Base-by-base conservation (phyloP, 2,329 filamentous ascomycete species). In the Aspergillus sclerotialis region DNA sequence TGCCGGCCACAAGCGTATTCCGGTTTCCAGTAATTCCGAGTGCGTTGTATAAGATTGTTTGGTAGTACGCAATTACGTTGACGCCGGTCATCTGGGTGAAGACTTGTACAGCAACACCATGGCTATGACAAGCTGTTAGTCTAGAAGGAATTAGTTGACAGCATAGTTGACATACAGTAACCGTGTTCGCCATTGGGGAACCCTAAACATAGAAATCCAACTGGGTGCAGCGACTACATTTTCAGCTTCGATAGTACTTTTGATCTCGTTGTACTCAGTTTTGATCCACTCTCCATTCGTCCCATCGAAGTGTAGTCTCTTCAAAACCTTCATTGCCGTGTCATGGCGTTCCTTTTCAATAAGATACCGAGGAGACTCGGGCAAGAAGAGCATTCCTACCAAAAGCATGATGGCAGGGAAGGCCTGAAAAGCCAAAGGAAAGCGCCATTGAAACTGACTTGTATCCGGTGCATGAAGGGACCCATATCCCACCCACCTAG, bases 61-160 rank as follows among this genome's bases (percentile, higher is more conserved):
- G 60, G 40, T 65, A 65, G 45, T 64, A 64, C 34, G 53, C 54
- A 33, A 65, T 63, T 38, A 63, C 60, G 42, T 65, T 63, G 39
- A 63, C 58, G 10, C 59, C 62, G 13, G 61, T 63, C 46, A 64
- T 72, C 43, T 82, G 78, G 30, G 78, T 77, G 46, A 83, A 79
- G 40, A 78, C 69, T 52, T 84, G 78, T 25, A 80, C 72, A 19
- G 75, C 58, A 27, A 72, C 72, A 14, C 75, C 80, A 40, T 80
- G 73, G 3, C 53, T 50, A 29, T 19, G 7, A 10, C 6, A n/a
- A 3, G 25, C 7, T 13, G n/a, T 18, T 18, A 18, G 7, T 14
- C 27, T 26, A 18, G 28, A 9, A 29, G 11, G 14, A 30, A 10
- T 14, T 6, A 14, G 15, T 5, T 10, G 11, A 17, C 12, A 13